Evolutionary conservation across 2,329 filamentous ascomycete genomes (phyloP), one percentile per base, ranked within the genome.

Genomic region (Fusarium coffeatum): DNA sequence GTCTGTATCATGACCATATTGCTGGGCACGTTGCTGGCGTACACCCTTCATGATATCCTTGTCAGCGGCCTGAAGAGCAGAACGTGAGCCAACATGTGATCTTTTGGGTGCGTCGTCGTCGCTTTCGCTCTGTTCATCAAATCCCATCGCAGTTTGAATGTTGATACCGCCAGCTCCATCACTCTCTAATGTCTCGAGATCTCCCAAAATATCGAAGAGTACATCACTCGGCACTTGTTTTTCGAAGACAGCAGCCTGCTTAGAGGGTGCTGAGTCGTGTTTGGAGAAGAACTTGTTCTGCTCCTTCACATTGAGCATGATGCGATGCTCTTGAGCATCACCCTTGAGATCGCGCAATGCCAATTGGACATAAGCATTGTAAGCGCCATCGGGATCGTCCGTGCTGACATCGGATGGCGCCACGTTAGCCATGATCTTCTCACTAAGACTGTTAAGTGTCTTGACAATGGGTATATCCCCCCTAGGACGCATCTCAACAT

Each of bases 371-470:
- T 91, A 96, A 0, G 91, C 90, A 72, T 94, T 91, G 64, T 93
- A 91, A 74, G 90, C 83, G 3, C 89, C 90, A 22, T 72, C 73
- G 8, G 72, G 51, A 54, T 89, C 88, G 3, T 90, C 87, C 8
- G 85, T 86, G 65, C 90, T 87, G 2, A 88, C 86, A 77, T 98
- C 94, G 8, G 91, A 89, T 2, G 94, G 92, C 4, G 92, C 89
- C 13, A 97, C 93, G 69, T 94, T 92, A 49, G 92, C 92, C 87
- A 99, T 91, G 78, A 99, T 92, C 80, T 97, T 98, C 79, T 96
- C 93, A 74, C 93, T 97, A 59, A 98, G 86, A 65, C 88, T 93
- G 78, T 99, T 99, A 59, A 99, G 83, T 0, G 93, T 94, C 66
- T 92, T 90, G 69, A 98, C 91, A 66, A 98, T 97, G 13, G 94